Evolutionary conservation across 2,329 filamentous ascomycete species (phyloP).

Genomic region (Hymenoscyphus occultus): DNA sequence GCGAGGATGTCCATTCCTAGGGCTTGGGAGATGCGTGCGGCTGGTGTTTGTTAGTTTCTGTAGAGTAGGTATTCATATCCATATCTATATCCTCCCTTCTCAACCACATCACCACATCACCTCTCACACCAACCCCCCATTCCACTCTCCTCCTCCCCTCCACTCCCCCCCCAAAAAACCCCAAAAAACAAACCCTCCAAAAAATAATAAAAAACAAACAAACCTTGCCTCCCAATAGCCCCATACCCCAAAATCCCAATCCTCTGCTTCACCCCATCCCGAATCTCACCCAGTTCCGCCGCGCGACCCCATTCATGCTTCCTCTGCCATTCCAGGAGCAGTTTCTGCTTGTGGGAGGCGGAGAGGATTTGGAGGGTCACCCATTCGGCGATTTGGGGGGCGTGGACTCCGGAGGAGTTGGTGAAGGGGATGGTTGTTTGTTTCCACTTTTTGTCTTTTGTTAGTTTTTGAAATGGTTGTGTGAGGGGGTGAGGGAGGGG

Average conservation of each 20-base stretch:
- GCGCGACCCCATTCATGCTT: constrained; percentile 49
- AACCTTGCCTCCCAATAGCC: constrained; percentile 43
- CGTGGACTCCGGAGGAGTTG: constrained; percentile 39
- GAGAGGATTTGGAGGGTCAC: constrained; percentile 59
- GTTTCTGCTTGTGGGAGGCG: constrained; percentile 52
- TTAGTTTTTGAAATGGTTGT: neutral
- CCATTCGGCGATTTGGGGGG: constrained; percentile 65
- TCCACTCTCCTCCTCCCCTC: neutral
- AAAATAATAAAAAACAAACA: neutral
- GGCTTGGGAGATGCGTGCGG: constrained; percentile 49
- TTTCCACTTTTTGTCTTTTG: constrained; percentile 25
- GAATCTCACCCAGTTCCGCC: constrained; percentile 37
- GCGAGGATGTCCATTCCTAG: constrained; percentile 63
- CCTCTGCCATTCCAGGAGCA: constrained; percentile 56
- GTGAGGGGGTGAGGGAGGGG: neutral
- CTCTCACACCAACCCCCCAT: too few species aligned
- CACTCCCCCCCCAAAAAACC: too few species aligned
- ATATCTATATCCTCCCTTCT: neutral
- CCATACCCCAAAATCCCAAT: constrained; percentile 49
- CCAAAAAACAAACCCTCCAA: neutral
- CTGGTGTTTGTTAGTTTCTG: constrained; percentile 18
- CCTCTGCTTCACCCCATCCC: constrained; percentile 55
- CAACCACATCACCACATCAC: too few species aligned
- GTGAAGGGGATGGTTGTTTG: constrained; percentile 37
- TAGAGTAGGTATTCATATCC: neutral